Base-by-base conservation (phyloP, 2,329 filamentous ascomycete species). In the Colletotrichum kahawae region DNA sequence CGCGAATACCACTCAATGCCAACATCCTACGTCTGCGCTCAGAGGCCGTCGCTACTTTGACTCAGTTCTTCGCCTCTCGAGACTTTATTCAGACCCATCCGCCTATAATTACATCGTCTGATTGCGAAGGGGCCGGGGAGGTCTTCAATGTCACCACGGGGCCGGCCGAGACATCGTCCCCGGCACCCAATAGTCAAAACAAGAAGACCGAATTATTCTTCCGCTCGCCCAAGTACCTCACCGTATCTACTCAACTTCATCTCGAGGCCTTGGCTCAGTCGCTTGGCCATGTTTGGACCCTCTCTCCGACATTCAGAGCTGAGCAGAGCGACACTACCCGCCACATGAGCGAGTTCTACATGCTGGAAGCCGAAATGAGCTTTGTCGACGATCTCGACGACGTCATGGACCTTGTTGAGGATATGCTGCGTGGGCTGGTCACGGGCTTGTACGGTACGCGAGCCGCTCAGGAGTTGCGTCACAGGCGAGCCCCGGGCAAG, bases 311-410 rank as follows among this genome's bases (percentile, higher is more conserved):
- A 0, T 99, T 99, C 82, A 92, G 97, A 48, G 97, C 97, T 5
- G 97, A 98, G 83, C 93, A 93, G 82, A 98, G 95, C 84, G 96
- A 98, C 81, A 98, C 97, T 0, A 93, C 95, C 7, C 92, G 97
- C 33, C 97, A 99, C 84, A 88, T 99, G 76, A 98, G 95, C 86
- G 97, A 99, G 82, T 98, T 99, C 81, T 98, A 98, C 85, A 98
- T 99, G 97, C 90, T 99, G 4, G 97, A 99, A 84, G 96, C 93
- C 18, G 97, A 99, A 84, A 88, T 96, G 82, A 93, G 92, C 80
- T 98, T 98, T 82, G 90, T 93, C 56, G 89, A 94, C 62, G 87
- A 92, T 77, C 88, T 98, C 78, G 86, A 90, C 34, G 87, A 90
- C 31, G 88, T 99, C 79, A 97, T 98, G 90, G 88, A 93, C 71